Base-by-base conservation (phyloP, 108 stramenopile genomes). In the Pseudonitzschia multiseries region DNA sequence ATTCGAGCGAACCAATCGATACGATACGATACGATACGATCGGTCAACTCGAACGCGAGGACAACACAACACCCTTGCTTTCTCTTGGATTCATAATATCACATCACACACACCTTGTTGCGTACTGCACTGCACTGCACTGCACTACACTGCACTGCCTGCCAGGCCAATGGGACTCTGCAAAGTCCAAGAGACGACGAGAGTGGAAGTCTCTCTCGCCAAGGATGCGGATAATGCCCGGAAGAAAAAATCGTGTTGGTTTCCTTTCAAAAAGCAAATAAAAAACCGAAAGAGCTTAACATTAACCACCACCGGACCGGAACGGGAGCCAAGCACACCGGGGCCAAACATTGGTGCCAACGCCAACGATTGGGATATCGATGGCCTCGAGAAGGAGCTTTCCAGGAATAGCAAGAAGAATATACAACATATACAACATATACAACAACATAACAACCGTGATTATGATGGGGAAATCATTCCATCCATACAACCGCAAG, bases 191-290 rank as follows among this genome's bases (percentile, higher is more conserved):
- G 24, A 24, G 10, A 36, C 33, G 36, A 63, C n/a, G 1, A 41
- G 4, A 27, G 32, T 63, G 6, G 62, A 63, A 63, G 62, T 63
- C 21, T 29, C 62, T 14, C 62, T 63, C 17, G 36, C 6, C 6
- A 9, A 63, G 31, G 6, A 32, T 8, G 36, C 15, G 1, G 33
- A 63, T 14, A 32, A 4, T 40, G 4, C 1, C 31, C 32, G 29
- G 13, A 63, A 63, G 33, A 21, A 29, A 63, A 63, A 40, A 33
- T 29, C 62, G n/a, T 63, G 62, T 32, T 63, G 62, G 62, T 63
- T 32, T 63, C 62, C 62, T 29, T 63, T 63, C 40, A 63, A 63
- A 33, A 33, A 63, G 18, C 6, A 59, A 24, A 32, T 59, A 1
- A 32, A 59, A 9, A 59, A 59, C 20, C 57, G 57, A 2, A 28